Percentiles rank a stretch among this genome's conserved stretches.
These are phyloP conservation scores for Metarhizium humberi DNA, from an alignment of 2,329 filamentous ascomycete genomes.

Conservation along the genomic window DNA sequence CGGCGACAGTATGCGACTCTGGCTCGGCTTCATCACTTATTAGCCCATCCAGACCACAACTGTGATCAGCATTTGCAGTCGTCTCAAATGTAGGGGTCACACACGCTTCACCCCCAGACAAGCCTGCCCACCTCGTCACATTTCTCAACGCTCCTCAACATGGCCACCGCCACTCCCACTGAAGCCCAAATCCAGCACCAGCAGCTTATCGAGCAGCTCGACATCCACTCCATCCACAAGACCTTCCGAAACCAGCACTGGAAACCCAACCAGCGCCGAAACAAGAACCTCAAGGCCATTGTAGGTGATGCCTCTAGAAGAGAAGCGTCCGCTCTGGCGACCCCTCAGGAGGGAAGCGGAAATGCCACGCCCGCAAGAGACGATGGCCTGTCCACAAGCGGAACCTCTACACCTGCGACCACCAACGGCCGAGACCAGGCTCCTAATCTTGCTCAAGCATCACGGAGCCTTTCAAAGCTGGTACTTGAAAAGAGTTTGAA, in stretches of 20 bases:
- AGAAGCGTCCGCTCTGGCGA: slow-evolving; percentile 81
- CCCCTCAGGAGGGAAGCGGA: slow-evolving; percentile 66
- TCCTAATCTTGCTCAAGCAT: slow-evolving; percentile 80
- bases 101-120: not conserved
- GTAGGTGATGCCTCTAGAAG: slow-evolving; percentile 79
- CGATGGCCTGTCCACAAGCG: slow-evolving; percentile 47
- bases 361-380: slow-evolving; percentile 54
- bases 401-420: slow-evolving; percentile 45
- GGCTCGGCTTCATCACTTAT: not conserved
- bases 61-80: not conserved
- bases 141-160: slow-evolving; percentile 35
- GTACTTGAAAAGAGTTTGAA: slow-evolving; percentile 75
- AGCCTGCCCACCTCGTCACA: not conserved
- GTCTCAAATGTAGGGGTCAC: not conserved
- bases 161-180: slow-evolving; percentile 47
- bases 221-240: slow-evolving; percentile 79
- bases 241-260: slow-evolving; percentile 84
- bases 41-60: not conserved
- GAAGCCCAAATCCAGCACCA: slow-evolving; percentile 75
- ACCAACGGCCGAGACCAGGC: slow-evolving; percentile 32
- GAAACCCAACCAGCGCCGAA: slow-evolving; percentile 89
- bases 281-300: slow-evolving; percentile 98
- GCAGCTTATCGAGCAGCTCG: slow-evolving; percentile 79
- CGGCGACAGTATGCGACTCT: not conserved
- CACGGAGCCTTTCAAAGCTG: slow-evolving; percentile 75